Evolutionary conservation across 305 asterid species (phyloP).

Genomic region (Fraxinus greggii): DNA sequence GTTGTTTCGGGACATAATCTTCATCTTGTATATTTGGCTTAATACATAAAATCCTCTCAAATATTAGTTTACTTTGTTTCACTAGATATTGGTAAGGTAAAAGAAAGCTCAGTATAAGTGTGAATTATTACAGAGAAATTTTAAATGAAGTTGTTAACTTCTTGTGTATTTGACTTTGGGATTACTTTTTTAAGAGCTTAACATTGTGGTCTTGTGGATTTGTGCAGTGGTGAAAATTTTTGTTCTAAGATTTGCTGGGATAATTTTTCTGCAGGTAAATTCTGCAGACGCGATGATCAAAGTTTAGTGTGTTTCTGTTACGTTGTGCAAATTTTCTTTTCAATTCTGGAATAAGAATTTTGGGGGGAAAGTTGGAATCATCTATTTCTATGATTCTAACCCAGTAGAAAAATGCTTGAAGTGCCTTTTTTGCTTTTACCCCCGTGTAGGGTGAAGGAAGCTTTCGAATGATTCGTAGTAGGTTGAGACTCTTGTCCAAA

Average conservation of each 20-base stretch:
- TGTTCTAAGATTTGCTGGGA: not conserved
- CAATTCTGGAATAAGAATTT: not conserved
- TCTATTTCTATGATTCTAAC: not conserved
- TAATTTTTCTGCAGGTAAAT: not conserved
- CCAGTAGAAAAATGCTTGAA: not conserved
- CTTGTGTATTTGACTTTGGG: not conserved
- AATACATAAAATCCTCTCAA: slow-evolving; percentile 8
- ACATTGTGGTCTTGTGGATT: not conserved
- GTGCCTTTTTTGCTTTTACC: not conserved
- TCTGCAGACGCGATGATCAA: not conserved
- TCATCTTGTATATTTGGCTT: slow-evolving; percentile 28
- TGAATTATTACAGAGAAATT: slow-evolving; percentile 17
- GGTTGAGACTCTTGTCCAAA: not conserved
- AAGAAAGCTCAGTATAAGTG: slow-evolving; percentile 12
- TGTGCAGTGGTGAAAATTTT: not conserved
- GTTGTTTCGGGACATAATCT: slow-evolving; percentile 20
- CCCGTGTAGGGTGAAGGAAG: not conserved
- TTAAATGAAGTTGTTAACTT: slow-evolving; percentile 24
- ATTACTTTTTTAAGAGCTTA: slow-evolving; percentile 19
- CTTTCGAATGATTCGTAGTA: too few relatives aligned
- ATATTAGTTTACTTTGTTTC: slow-evolving; percentile 30
- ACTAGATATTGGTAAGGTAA: slow-evolving; percentile 23
- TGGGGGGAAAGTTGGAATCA: not conserved
- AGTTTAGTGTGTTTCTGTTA: not conserved
- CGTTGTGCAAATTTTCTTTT: not conserved